Conservation (phyloP, 2,329 filamentous ascomycete genomes). For the Chaetomiaceae sp. region DNA sequence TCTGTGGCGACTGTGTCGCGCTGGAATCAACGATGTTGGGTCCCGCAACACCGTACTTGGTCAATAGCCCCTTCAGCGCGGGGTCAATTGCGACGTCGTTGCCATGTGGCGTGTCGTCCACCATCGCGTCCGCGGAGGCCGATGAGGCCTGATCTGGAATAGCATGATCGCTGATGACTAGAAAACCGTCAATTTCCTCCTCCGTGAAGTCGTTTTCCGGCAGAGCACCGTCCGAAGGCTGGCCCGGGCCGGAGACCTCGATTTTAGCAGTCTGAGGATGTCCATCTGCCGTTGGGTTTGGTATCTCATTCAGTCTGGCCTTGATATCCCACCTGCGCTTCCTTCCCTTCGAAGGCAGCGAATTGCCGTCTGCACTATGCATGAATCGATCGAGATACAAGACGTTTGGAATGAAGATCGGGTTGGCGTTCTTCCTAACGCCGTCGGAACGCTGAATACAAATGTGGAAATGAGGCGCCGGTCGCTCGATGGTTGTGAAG, state of each 20-base stretch:
- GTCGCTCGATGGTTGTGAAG: constrained; percentile 66
- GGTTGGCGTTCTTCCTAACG: constrained; percentile 67
- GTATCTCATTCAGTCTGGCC: constrained; percentile 18
- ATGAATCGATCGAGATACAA: constrained; percentile 88
- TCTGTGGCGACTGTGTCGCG: not conserved
- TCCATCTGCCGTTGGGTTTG: not conserved
- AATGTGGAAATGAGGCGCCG: constrained; percentile 82
- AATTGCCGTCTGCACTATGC: constrained; percentile 55
- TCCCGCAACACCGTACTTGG: constrained; percentile 5
- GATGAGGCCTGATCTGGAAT: not conserved
- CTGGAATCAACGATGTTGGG: not conserved
- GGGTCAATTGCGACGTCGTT: not conserved
- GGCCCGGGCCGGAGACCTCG: not conserved
- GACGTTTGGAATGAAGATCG: constrained; percentile 71
- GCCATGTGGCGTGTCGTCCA: too few species aligned
- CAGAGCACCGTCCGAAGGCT: not conserved
- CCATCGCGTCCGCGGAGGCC: not conserved
- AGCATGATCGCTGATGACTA: constrained; percentile 1
- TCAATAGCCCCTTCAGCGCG: constrained; percentile 4
- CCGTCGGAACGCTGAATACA: constrained; percentile 79
- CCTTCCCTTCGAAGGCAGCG: constrained; percentile 57
- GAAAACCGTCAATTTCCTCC: constrained; percentile 13
- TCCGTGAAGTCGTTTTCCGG: not conserved
- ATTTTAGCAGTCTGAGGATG: not conserved
- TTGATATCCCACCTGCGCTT: constrained; percentile 65